phyloP scores from a whole-genome alignment of 2,329 filamentous ascomycete genomes.

The Aaosphaeria arxii region DNA sequence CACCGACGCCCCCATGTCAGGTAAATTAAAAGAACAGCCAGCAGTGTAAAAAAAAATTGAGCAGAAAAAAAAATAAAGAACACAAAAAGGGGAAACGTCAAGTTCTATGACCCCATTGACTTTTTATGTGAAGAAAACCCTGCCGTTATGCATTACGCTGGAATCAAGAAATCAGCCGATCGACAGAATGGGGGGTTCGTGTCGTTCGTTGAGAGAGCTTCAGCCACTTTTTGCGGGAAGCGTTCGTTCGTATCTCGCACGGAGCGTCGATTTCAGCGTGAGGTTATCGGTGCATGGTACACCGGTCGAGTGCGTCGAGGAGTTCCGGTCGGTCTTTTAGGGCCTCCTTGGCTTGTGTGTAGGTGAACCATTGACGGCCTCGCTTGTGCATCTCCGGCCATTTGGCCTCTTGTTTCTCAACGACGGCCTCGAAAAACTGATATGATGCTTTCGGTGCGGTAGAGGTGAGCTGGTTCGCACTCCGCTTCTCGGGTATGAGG shows the following conservation, averaged over 20 bases:
- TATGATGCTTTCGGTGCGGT: slow-evolving; percentile 72
- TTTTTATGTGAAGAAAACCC: slow-evolving; percentile 21
- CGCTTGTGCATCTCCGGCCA: slow-evolving; percentile 97
- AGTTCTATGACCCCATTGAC: slow-evolving; percentile 22
- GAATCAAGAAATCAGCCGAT: slow-evolving; percentile 12
- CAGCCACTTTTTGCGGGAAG: too few relatives aligned
- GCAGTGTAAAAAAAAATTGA: not conserved
- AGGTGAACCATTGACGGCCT: slow-evolving; percentile 85
- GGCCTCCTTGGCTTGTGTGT: slow-evolving; percentile 73
- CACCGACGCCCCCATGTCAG: slow-evolving; percentile 26
- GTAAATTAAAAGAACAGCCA: too few relatives aligned
- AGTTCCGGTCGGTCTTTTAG: slow-evolving; percentile 80
- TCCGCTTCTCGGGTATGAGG: slow-evolving; percentile 77
- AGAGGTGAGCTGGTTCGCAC: slow-evolving; percentile 49
- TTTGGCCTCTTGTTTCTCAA: slow-evolving; percentile 76
- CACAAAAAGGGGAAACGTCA: slow-evolving; percentile 12
- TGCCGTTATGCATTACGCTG: slow-evolving; percentile 25
- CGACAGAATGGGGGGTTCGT: slow-evolving; percentile 4
- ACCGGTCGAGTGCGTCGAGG: slow-evolving; percentile 79
- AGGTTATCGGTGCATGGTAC: slow-evolving; percentile 52
- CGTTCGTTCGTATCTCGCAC: not conserved
- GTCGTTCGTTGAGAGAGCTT: too few relatives aligned
- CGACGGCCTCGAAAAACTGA: slow-evolving; percentile 84
- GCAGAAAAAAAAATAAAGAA: not conserved
- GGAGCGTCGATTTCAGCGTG: not conserved